Conservation (phyloP, 371 early-diverging fungal genomes). For the Parasitella parasitica region DNA sequence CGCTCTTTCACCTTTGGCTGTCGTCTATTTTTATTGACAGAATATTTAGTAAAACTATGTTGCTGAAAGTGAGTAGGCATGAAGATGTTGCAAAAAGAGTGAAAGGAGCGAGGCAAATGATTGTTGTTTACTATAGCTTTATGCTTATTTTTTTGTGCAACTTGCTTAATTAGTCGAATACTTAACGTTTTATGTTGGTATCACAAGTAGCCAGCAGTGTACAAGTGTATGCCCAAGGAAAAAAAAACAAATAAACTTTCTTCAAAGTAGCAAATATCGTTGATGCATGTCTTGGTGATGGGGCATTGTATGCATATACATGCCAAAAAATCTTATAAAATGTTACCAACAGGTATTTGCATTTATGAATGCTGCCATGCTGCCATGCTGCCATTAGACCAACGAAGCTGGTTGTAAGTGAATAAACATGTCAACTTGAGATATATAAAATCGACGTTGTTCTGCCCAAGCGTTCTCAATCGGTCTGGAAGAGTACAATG, state of each 20-base stretch:
- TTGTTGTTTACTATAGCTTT: no score
- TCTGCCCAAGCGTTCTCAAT: no score
- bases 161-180: background rate
- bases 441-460: no score
- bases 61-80: background rate
- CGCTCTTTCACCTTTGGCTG: background rate
- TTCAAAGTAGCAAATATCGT: no score
- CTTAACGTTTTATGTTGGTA: conserved; percentile 4
- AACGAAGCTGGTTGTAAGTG: no score
- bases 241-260: background rate
- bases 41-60: background rate
- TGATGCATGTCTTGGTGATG: background rate
- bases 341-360: no score
- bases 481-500: no score
- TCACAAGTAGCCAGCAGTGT: background rate
- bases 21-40: background rate
- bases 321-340: no score
- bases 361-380: no score
- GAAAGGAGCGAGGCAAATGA: no score
- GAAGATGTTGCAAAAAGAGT: background rate
- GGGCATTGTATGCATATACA: background rate
- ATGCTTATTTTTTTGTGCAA: conserved; percentile 5
- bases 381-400: no score
- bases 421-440: no score
- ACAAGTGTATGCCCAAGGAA: background rate